These are phyloP conservation scores for Keithomyces neogunnii DNA, from an alignment of 2,329 filamentous ascomycete genomes.

Conservation along the genomic window DNA sequence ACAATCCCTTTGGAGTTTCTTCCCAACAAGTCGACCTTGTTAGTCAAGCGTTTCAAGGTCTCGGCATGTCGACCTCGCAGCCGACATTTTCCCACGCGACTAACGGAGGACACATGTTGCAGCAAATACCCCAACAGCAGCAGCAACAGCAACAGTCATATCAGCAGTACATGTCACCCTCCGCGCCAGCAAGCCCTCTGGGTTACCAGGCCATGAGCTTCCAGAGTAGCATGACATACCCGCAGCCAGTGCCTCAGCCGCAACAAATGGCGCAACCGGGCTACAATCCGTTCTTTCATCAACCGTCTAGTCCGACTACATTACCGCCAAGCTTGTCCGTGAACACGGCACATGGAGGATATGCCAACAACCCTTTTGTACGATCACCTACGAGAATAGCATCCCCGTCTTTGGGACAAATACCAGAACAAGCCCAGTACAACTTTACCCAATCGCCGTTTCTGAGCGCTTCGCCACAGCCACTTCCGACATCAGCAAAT, in stretches of 20 bases:
- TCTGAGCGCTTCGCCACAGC: slow-evolving; percentile 20
- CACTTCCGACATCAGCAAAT: slow-evolving; percentile 23
- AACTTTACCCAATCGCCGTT: slow-evolving; percentile 38
- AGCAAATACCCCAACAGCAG: background rate
- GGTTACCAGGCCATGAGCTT: slow-evolving; percentile 30
- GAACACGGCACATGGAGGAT: slow-evolving; percentile 27
- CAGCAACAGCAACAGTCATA: slow-evolving; percentile 30
- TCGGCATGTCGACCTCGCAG: slow-evolving; percentile 56
- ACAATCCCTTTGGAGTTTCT: slow-evolving; percentile 62
- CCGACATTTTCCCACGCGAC: slow-evolving; percentile 63
- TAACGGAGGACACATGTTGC: slow-evolving; percentile 45
- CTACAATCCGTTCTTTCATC: slow-evolving; percentile 46
- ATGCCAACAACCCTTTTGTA: slow-evolving; percentile 39
- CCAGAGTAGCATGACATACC: slow-evolving; percentile 35
- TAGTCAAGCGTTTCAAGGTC: slow-evolving; percentile 64
- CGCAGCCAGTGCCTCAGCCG: slow-evolving; percentile 23
- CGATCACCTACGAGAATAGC: slow-evolving; percentile 42
- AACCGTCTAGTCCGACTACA: slow-evolving; percentile 21
- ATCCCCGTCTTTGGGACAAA: slow-evolving; percentile 41
- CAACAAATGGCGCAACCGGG: slow-evolving; percentile 30
- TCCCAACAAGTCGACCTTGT: slow-evolving; percentile 33
- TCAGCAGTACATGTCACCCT: slow-evolving; percentile 35
- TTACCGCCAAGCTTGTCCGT: slow-evolving; percentile 30
- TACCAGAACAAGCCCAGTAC: slow-evolving; percentile 42
- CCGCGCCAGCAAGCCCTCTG: slow-evolving; percentile 31